Evolutionary conservation across 805 yeast species (phyloP).

Genomic region (Kluyveromyces lactis): DNA sequence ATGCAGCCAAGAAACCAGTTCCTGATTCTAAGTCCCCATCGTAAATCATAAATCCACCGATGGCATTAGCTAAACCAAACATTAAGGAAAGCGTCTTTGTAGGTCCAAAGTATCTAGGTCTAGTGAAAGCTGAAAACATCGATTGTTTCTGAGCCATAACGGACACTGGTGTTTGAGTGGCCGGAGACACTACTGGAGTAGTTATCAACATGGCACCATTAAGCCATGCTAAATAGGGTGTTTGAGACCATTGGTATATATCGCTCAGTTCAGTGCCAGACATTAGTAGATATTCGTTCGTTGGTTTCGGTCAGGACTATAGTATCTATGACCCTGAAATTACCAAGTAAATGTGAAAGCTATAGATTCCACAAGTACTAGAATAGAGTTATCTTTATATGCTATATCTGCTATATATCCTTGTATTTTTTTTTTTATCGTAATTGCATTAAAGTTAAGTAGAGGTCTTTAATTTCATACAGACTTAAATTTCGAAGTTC

Average conservation of each 20-base stretch:
- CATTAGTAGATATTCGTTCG: neutral
- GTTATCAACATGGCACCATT: constrained; percentile 32
- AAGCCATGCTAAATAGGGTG: constrained; percentile 42
- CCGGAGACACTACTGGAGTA: constrained; percentile 32
- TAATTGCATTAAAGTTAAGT: neutral
- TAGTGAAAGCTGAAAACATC: constrained; percentile 10
- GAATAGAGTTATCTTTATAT: too few species aligned
- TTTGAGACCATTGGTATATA: constrained; percentile 26
- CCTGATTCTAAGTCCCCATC: constrained; percentile 77
- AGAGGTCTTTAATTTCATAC: too few species aligned
- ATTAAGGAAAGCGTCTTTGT: constrained; percentile 34
- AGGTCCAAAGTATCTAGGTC: constrained; percentile 27
- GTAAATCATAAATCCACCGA: constrained; percentile 65
- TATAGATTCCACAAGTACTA: too few species aligned
- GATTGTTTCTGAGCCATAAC: constrained; percentile 3
- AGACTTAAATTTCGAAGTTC: too few species aligned
- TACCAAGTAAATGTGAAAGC: too few species aligned
- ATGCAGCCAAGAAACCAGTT: constrained; percentile 71
- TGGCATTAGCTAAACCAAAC: constrained; percentile 53
- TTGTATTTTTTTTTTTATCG: too few species aligned
- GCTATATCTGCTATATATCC: too few species aligned
- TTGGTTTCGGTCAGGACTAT: too few species aligned
- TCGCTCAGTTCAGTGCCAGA: neutral
- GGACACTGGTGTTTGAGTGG: constrained; percentile 12
- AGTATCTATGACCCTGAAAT: too few species aligned